Evolutionary conservation across 768 basidiomycete species (phyloP).

Genomic region (Mycena galericulata): DNA sequence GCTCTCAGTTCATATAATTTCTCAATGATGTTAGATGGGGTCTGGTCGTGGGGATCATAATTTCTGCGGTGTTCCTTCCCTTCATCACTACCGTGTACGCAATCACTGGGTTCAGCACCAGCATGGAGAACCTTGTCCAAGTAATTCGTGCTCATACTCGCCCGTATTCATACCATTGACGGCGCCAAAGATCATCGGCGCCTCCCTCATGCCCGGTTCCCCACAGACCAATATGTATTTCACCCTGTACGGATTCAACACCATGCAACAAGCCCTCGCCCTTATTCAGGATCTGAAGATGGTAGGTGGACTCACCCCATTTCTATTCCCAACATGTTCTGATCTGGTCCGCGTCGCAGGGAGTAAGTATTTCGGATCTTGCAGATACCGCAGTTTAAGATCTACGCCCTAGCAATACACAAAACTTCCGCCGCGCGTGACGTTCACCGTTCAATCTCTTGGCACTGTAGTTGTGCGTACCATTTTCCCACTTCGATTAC

Average conservation of each 20-base stretch:
- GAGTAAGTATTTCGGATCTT: slow-evolving; percentile 14
- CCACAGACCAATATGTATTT: slow-evolving; percentile 79
- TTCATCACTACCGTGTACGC: slow-evolving; percentile 68
- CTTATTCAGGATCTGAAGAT: slow-evolving; percentile 62
- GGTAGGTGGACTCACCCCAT: slow-evolving; percentile 41
- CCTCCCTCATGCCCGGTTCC: slow-evolving; percentile 67
- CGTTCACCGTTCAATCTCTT: slow-evolving; percentile 60
- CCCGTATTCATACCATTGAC: background rate
- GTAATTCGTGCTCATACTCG: slow-evolving; percentile 45
- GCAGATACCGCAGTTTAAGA: slow-evolving; percentile 45
- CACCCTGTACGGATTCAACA: slow-evolving; percentile 49
- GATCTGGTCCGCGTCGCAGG: slow-evolving; percentile 42
- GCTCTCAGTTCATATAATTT: background rate
- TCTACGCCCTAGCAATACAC: slow-evolving; percentile 45
- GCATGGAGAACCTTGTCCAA: slow-evolving; percentile 63
- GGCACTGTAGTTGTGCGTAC: slow-evolving; percentile 51
- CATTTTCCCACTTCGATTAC: too few species aligned
- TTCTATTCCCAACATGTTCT: slow-evolving; percentile 20
- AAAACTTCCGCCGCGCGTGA: slow-evolving; percentile 61
- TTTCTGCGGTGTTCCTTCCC: slow-evolving; percentile 61
- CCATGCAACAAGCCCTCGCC: slow-evolving; percentile 55
- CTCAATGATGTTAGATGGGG: slow-evolving; percentile 55
- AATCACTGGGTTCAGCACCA: slow-evolving; percentile 59
- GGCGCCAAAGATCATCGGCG: slow-evolving; percentile 68
- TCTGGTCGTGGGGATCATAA: slow-evolving; percentile 61